phyloP scores from a whole-genome alignment of 768 basidiomycete genomes.

The Amyloporia xantha region DNA sequence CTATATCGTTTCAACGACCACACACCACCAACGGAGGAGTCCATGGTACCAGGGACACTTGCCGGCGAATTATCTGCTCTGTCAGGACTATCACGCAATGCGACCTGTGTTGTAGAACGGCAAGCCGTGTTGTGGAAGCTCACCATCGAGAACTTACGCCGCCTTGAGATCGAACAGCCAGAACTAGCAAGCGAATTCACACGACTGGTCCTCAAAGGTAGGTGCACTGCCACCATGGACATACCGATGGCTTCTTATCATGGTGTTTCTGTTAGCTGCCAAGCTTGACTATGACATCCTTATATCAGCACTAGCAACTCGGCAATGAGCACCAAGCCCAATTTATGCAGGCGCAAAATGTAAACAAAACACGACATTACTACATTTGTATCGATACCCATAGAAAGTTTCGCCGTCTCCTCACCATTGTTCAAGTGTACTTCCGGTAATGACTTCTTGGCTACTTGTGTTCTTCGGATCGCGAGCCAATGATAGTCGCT shows the following conservation, averaged over 20 bases:
- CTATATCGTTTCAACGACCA: constrained; percentile 71
- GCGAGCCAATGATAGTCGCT: too few relatives aligned
- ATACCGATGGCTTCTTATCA: constrained; percentile 13
- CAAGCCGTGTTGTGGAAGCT: constrained; percentile 80
- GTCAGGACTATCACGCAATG: constrained; percentile 73
- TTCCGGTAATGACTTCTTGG: too few relatives aligned
- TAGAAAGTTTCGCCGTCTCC: too few relatives aligned
- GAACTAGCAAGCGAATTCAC: constrained; percentile 59
- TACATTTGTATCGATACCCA: neutral
- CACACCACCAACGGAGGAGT: constrained; percentile 66
- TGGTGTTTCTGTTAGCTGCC: constrained; percentile 38
- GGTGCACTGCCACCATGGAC: neutral
- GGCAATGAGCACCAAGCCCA: constrained; percentile 15
- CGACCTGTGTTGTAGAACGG: constrained; percentile 78
- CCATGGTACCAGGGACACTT: constrained; percentile 89
- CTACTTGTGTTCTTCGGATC: too few relatives aligned
- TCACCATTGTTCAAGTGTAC: too few relatives aligned
- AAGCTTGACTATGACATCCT: constrained; percentile 61
- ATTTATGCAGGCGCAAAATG: neutral
- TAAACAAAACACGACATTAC: neutral
- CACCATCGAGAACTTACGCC: constrained; percentile 46
- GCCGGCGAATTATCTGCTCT: constrained; percentile 89
- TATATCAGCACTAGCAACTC: constrained; percentile 47
- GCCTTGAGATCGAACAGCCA: constrained; percentile 64
- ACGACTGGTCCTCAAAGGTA: constrained; percentile 69